Evolutionary conservation across 2,329 filamentous ascomycete species (phyloP).

Genomic region (Colletotrichum nymphaeae): DNA sequence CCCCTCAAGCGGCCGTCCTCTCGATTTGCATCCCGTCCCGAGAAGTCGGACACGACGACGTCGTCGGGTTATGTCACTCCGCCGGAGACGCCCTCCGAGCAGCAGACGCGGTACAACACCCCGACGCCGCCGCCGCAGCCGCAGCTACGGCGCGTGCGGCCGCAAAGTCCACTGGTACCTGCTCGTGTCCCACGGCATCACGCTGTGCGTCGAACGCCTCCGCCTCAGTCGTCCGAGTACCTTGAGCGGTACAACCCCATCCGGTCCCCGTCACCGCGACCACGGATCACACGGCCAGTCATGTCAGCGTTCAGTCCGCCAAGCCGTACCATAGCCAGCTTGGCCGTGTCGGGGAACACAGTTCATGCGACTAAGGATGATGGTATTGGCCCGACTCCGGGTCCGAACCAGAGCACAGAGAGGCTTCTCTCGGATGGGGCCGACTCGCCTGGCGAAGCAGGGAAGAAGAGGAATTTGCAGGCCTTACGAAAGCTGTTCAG

Average conservation of each 20-base stretch:
- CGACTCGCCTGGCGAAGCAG: slow-evolving; percentile 13
- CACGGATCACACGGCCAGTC: background rate
- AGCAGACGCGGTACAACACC: background rate
- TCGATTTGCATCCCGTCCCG: slow-evolving; percentile 39
- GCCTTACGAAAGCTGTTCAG: slow-evolving; percentile 29
- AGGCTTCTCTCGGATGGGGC: slow-evolving; percentile 21
- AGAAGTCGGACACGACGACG: slow-evolving; percentile 37
- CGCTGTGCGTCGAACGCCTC: slow-evolving; percentile 14
- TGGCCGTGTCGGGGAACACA: background rate
- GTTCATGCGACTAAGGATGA: background rate
- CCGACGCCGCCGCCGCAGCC: background rate
- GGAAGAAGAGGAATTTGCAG: slow-evolving; percentile 19
- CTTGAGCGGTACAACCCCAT: slow-evolving; percentile 46
- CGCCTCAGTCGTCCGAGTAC: slow-evolving; percentile 47
- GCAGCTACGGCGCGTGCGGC: slow-evolving; percentile 17
- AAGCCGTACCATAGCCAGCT: background rate
- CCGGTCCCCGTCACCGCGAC: slow-evolving; percentile 29
- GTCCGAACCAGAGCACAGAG: background rate
- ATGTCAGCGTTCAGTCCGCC: slow-evolving; percentile 12
- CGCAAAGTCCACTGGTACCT: slow-evolving; percentile 9
- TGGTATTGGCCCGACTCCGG: background rate
- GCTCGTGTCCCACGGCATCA: background rate
- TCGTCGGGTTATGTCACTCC: slow-evolving; percentile 45
- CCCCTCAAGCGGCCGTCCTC: slow-evolving; percentile 53
- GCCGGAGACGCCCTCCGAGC: slow-evolving; percentile 42